Percentiles rank a stretch among this genome's conserved stretches.
These are phyloP conservation scores for Sordariomycetes sp. DNA, from an alignment of 2,329 filamentous ascomycete species.

Conservation along the genomic window DNA sequence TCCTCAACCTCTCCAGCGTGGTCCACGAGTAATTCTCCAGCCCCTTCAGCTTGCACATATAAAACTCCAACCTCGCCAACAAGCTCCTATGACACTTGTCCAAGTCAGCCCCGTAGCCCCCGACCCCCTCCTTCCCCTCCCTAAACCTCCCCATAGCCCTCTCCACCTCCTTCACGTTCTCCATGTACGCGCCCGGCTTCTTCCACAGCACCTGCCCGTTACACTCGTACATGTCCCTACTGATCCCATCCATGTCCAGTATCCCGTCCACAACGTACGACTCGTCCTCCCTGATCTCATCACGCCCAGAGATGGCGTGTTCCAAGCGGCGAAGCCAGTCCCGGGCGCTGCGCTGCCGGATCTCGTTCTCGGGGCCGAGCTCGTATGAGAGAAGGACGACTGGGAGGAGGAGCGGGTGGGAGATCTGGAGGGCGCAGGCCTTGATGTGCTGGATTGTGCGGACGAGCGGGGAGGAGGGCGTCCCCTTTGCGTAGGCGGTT, in stretches of 20 bases:
- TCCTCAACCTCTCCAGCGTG: constrained; percentile 44
- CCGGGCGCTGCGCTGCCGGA: constrained; percentile 48
- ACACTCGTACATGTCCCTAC: constrained; percentile 49
- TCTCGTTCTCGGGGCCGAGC: constrained; percentile 39
- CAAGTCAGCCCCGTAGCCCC: constrained; percentile 13
- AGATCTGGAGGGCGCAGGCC: constrained; percentile 32
- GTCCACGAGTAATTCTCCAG: constrained; percentile 51
- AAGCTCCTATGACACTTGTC: constrained; percentile 38
- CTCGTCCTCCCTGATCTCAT: constrained; percentile 43
- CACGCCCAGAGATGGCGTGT: constrained; percentile 45
- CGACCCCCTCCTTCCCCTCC: constrained; percentile 4
- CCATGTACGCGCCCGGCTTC: constrained; percentile 45
- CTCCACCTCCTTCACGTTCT: constrained; percentile 35
- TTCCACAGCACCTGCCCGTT: constrained; percentile 51
- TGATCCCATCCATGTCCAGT: constrained; percentile 46
- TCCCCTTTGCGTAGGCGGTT: constrained; percentile 49
- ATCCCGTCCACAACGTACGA: constrained; percentile 34
- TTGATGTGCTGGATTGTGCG: constrained; percentile 34
- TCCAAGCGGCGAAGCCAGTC: constrained; percentile 49
- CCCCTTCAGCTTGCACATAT: constrained; percentile 45
- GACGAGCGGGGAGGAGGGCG: constrained; percentile 39
- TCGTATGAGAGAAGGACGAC: constrained; percentile 45
- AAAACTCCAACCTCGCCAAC: constrained; percentile 41
- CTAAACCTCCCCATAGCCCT: constrained; percentile 31
- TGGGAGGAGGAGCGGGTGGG: constrained; percentile 45